Conservation (phyloP, 2,329 filamentous ascomycete species). For the Diaporthe ilicicola region DNA sequence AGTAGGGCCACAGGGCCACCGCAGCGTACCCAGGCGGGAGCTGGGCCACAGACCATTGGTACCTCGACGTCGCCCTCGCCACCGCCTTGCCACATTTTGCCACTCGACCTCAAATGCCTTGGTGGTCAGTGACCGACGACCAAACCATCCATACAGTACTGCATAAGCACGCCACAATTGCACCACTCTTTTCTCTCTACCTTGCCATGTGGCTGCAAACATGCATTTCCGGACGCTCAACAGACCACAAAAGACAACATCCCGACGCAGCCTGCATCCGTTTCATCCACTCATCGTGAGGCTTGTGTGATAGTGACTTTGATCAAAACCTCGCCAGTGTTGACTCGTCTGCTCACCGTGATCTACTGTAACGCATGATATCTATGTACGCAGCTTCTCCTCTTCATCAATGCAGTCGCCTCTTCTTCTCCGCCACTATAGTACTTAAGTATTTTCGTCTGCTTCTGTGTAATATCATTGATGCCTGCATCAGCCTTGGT, state of each 20-base stretch:
- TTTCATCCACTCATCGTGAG: not conserved
- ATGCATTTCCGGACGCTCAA: no score
- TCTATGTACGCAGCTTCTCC: not conserved
- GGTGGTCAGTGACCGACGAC: no score
- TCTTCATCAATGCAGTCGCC: not conserved
- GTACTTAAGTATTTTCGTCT: no score
- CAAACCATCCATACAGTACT: no score
- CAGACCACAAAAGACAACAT: not conserved
- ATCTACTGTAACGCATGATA: not conserved
- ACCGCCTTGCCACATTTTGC: not conserved
- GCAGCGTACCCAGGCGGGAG: not conserved
- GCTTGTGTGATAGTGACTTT: not conserved
- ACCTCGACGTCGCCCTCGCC: not conserved
- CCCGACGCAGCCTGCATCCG: not conserved
- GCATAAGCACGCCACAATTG: no score
- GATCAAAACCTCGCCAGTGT: not conserved
- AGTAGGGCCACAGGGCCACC: no score
- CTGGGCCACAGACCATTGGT: no score
- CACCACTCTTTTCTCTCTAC: no score
- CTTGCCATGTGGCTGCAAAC: not conserved
- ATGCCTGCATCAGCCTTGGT: not conserved
- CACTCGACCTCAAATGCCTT: not conserved
- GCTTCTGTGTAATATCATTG: no score
- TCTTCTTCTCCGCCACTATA: not conserved
- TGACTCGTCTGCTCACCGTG: not conserved